Conservation (phyloP, 2,329 filamentous ascomycete species). For the Ceratocystis lukuohia region DNA sequence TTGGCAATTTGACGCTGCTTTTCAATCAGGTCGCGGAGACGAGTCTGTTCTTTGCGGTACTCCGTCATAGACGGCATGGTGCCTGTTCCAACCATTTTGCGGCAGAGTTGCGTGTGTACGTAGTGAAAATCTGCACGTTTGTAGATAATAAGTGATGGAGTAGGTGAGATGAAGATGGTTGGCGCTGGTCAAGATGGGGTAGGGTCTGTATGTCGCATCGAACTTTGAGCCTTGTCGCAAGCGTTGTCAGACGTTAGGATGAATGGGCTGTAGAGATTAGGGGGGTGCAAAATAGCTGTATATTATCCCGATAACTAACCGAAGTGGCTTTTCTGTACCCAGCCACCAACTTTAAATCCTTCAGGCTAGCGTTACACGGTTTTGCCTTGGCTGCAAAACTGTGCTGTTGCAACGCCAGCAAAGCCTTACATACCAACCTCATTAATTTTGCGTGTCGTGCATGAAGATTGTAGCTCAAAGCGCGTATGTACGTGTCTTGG, state of each 20-base stretch:
- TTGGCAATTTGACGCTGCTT: slow-evolving; percentile 30
- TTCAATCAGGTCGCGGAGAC: slow-evolving; percentile 36
- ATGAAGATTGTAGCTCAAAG: not conserved
- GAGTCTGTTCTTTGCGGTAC: slow-evolving; percentile 38
- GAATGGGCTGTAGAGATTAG: not conserved
- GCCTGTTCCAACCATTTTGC: slow-evolving; percentile 19
- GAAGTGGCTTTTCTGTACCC: not conserved
- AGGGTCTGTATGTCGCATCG: not conserved
- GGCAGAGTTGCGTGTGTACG: not conserved
- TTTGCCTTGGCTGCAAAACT: not conserved
- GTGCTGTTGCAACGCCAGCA: not conserved
- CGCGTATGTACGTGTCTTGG: not conserved
- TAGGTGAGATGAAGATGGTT: not conserved
- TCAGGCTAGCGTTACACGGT: not conserved
- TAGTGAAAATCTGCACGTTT: not conserved
- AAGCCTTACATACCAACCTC: not conserved
- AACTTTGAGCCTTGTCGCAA: slow-evolving; percentile 2
- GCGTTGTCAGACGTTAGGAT: not conserved
- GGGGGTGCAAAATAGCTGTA: not conserved
- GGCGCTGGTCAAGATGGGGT: not conserved
- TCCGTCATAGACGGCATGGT: slow-evolving; percentile 31
- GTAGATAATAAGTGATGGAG: not conserved
- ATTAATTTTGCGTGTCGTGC: not conserved
- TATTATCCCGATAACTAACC: not conserved
- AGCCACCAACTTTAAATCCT: slow-evolving; percentile 10